A percentile compares a stretch with the other conserved stretches of the same genome.
phyloP scores from a whole-genome alignment of 106 monocot species.

The Allium sativum region DNA sequence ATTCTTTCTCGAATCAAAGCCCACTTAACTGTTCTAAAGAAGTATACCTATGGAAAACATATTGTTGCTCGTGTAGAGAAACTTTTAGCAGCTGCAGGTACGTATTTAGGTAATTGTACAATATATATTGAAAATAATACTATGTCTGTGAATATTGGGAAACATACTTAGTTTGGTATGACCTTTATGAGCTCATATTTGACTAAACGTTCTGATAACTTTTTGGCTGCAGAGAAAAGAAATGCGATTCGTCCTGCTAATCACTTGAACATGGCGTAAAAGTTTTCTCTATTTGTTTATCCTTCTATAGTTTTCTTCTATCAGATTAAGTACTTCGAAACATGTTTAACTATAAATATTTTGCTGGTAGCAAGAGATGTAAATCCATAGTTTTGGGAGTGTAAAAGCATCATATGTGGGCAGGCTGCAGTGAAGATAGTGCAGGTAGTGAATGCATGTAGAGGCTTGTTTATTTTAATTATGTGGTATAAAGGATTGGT shows the following conservation, averaged over 20 bases:
- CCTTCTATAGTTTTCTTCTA: slow-evolving; percentile 13
- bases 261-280: slow-evolving; percentile 26
- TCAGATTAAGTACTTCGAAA: slow-evolving; percentile 15
- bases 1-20: slow-evolving; percentile 77
- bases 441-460: slow-evolving; percentile 22
- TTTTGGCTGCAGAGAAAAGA: slow-evolving; percentile 54
- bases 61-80: slow-evolving; percentile 95
- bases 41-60: slow-evolving; percentile 91
- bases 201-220: not conserved
- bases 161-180: no score
- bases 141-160: not conserved
- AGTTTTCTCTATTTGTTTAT: slow-evolving; percentile 29
- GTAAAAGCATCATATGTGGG: slow-evolving; percentile 14
- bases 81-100: slow-evolving; percentile 86
- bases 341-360: slow-evolving; percentile 24
- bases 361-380: slow-evolving; percentile 44
- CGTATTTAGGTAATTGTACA: not conserved
- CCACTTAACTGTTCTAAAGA: slow-evolving; percentile 74
- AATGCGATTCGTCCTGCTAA: slow-evolving; percentile 42
- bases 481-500: slow-evolving; percentile 40
- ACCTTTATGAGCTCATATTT: no score
- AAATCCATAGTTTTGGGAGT: slow-evolving; percentile 38
- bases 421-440: slow-evolving; percentile 14
- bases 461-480: slow-evolving; percentile 1
- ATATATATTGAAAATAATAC: not conserved